These are phyloP conservation scores for Morella rubra DNA, from an alignment of 306 rosid genomes.

Conservation along the genomic window DNA sequence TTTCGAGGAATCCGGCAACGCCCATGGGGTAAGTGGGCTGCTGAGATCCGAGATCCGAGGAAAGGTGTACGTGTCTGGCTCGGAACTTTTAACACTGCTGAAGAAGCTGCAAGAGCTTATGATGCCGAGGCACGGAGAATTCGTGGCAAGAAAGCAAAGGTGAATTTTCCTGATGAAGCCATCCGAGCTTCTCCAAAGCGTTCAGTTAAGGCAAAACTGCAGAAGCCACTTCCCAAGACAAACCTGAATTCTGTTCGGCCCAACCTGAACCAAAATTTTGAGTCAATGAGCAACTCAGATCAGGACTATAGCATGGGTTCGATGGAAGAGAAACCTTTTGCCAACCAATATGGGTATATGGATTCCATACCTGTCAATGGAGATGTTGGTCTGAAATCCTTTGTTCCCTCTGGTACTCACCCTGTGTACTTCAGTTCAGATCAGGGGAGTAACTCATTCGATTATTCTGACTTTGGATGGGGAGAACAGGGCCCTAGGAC, in stretches of 20 bases:
- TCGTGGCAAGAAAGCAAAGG: slow-evolving; percentile 94
- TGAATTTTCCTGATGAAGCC: slow-evolving; percentile 82
- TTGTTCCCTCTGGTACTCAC: slow-evolving; percentile 35
- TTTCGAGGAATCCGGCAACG: slow-evolving; percentile 94
- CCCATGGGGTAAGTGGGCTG: slow-evolving; percentile 99
- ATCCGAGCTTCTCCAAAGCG: slow-evolving; percentile 42
- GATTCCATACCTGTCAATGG: slow-evolving; percentile 40
- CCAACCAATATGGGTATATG: slow-evolving; percentile 47
- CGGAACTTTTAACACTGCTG: slow-evolving; percentile 97
- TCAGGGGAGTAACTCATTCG: slow-evolving; percentile 78
- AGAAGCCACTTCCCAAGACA: slow-evolving; percentile 36
- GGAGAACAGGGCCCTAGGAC: slow-evolving; percentile 71
- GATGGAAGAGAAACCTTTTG: slow-evolving; percentile 69
- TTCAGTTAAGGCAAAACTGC: slow-evolving; percentile 40
- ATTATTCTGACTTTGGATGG: slow-evolving; percentile 68
- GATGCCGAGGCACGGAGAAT: slow-evolving; percentile 93
- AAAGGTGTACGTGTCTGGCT: slow-evolving; percentile 99
- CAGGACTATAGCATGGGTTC: slow-evolving; percentile 46
- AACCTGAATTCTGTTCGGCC: slow-evolving; percentile 44
- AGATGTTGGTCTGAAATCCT: slow-evolving; percentile 31
- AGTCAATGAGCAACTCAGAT: slow-evolving; percentile 33
- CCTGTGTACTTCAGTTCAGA: slow-evolving; percentile 61
- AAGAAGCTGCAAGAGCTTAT: slow-evolving; percentile 97
- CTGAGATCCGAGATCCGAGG: slow-evolving; percentile 94
- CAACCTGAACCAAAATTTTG: slow-evolving; percentile 43